Evolutionary conservation across 805 yeast species (phyloP), one percentile per base, ranked within the genome.

Genomic region (Candida broadrunensis): DNA sequence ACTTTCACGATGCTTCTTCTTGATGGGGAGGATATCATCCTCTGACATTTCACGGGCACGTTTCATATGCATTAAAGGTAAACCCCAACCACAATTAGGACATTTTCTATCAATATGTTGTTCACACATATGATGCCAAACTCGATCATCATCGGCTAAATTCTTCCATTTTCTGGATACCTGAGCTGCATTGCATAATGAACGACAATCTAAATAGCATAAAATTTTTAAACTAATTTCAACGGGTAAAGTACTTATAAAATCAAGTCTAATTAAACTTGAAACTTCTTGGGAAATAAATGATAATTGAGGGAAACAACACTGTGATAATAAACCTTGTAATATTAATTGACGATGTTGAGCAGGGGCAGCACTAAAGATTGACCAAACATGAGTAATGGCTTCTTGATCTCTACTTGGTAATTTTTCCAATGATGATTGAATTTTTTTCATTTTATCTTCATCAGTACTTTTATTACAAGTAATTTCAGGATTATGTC

Each of bases 61-160:
- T 58, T 83, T 85, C 81, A 89, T 88, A 55, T 89, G 96, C 80
- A 93, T 78, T 44, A 93, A 67, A 2, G 99, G 99, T 48, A 93
- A 72, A 4, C 99, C 99, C 99, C 99, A 93, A 13, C 99, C 99
- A 67, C 99, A 93, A 56, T 88, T 88, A 30, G 97, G 96, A 67
- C 99, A 93, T 62, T 93, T 93, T 45, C 95, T 76, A 65, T 93
- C 99, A 41, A 93, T 93, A 62, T 93, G 99, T 65, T 93, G 99
- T 59, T 89, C 96, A 58, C 99, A 93, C 89, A 93, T 84, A 50
- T 91, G 90, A 59, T 91, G 93, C 99, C 99, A 93, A 2, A 93
- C 97, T 37, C 95, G 68, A 56, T 93, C 98, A 58, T 91, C 97
- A 61, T 93, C 97, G 1, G 99, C 98, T 43, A 93, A 68, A 42